These are phyloP conservation scores for Leccinum pellstonianum DNA, from an alignment of 768 basidiomycete species.

Conservation along the genomic window DNA sequence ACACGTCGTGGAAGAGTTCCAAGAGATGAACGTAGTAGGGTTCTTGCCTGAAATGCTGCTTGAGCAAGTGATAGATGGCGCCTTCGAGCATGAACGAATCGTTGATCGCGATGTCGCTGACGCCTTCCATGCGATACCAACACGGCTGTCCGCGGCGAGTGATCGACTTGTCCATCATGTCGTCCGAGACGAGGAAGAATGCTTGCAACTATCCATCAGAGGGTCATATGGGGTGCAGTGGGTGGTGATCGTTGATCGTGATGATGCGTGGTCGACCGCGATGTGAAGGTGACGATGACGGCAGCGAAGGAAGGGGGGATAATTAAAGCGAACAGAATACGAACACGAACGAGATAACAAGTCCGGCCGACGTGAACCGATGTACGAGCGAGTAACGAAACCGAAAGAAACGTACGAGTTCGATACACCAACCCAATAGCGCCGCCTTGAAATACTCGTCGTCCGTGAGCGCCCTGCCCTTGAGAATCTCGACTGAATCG, in stretches of 20 bases:
- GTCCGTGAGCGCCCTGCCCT: conserved; percentile 65
- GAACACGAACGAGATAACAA: not conserved
- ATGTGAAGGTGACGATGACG: not conserved
- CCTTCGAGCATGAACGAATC: conserved; percentile 95
- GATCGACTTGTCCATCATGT: conserved; percentile 95
- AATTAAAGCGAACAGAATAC: not conserved
- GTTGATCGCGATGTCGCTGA: conserved; percentile 87
- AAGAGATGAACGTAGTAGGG: conserved; percentile 85
- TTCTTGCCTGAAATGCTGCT: conserved; percentile 78
- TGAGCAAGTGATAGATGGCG: conserved; percentile 89
- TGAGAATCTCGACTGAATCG: conserved; percentile 87
- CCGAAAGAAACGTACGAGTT: conserved; percentile 62
- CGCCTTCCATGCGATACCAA: conserved; percentile 73
- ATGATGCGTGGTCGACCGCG: not conserved
- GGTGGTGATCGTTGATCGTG: not conserved
- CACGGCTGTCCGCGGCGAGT: conserved; percentile 94
- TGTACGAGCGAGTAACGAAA: not conserved
- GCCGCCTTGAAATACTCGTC: conserved; percentile 89
- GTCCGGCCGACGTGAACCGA: not conserved
- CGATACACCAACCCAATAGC: conserved; percentile 92
- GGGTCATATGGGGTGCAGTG: not conserved
- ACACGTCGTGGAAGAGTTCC: conserved; percentile 86
- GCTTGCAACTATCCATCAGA: conserved; percentile 61
- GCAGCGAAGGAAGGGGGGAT: not conserved
- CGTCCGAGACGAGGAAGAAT: conserved; percentile 89